Evolutionary conservation across 306 rosid genomes (phyloP).

Genomic region (Spatholobus suberectus): DNA sequence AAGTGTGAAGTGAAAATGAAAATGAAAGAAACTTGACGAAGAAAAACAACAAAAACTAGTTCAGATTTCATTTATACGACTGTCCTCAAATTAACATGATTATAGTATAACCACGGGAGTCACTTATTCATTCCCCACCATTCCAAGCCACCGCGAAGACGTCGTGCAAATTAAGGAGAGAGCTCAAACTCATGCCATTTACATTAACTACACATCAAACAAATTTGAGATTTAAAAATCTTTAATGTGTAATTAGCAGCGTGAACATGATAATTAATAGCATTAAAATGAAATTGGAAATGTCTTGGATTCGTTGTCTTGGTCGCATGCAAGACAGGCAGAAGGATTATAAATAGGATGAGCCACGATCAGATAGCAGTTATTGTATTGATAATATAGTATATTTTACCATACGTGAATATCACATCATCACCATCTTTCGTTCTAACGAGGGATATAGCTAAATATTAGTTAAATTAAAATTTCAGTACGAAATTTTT

Average conservation of each 20-base stretch:
- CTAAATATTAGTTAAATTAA: too few species aligned
- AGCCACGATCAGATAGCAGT: not conserved
- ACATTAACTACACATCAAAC: not conserved
- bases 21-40: slow-evolving; percentile 26
- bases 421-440: not conserved
- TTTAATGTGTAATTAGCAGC: not conserved
- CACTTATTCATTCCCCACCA: not conserved
- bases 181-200: not conserved
- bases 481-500: too few species aligned
- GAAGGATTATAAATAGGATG: too few species aligned
- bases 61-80: not conserved
- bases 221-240: not conserved
- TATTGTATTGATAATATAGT: too few species aligned
- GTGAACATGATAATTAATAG: too few species aligned
- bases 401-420: not conserved
- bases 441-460: too few species aligned
- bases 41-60: slow-evolving; percentile 15
- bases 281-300: not conserved
- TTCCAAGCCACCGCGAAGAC: too few species aligned
- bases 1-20: not conserved
- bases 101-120: not conserved
- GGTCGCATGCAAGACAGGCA: too few species aligned
- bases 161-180: too few species aligned
- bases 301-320: not conserved
- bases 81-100: not conserved